phyloP scores from a whole-genome alignment of 352 stramenopile species.

The Globisporangium nodosum region DNA sequence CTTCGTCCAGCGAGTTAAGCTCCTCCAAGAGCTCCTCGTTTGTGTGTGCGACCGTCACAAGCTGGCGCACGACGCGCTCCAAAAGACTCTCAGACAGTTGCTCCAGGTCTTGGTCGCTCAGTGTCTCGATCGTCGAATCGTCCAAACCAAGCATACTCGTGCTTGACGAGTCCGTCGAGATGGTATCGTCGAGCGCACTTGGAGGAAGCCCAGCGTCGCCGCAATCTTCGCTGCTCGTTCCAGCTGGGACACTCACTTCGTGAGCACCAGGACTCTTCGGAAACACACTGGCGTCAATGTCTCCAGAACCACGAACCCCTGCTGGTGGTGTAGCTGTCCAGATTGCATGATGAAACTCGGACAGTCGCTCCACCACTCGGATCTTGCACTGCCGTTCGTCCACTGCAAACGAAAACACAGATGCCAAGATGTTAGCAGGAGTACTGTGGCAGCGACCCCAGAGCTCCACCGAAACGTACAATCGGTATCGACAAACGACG shows the following conservation, averaged over 20 bases:
- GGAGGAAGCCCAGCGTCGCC: neutral
- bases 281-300: neutral
- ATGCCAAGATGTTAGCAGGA: neutral
- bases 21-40: constrained; percentile 81
- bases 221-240: neutral
- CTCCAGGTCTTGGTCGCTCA: constrained; percentile 79
- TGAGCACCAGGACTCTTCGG: neutral
- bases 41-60: constrained; percentile 73
- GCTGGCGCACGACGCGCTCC: constrained; percentile 77
- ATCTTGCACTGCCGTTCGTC: constrained; percentile 87
- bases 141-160: constrained; percentile 23
- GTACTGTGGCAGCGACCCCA: neutral
- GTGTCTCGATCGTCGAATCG: constrained; percentile 63
- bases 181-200: neutral
- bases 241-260: neutral
- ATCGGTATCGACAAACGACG: constrained; percentile 63
- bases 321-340: constrained; percentile 31
- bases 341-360: constrained; percentile 81
- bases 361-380: constrained; percentile 75
- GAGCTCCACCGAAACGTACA: constrained; percentile 23
- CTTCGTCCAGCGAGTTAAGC: constrained; percentile 85
- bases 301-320: neutral
- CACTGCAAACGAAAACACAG: constrained; percentile 36
- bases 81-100: constrained; percentile 74
- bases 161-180: neutral